Evolutionary conservation across 352 stramenopile species (phyloP).

Genomic region (Aphanomyces cochlioides): DNA sequence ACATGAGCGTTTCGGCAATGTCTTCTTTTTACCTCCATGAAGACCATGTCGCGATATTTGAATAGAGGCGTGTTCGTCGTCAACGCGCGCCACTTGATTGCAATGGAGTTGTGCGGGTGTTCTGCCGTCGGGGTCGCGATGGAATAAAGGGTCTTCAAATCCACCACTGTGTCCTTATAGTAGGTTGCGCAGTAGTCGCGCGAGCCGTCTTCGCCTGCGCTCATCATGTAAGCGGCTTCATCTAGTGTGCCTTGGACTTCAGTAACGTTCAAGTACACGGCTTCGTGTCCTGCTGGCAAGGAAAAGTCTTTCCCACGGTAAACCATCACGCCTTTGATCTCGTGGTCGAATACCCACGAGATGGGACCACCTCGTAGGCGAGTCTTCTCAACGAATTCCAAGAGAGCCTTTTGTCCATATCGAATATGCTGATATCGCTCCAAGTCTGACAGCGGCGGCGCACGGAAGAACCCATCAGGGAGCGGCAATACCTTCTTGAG

Average conservation of each 20-base stretch:
- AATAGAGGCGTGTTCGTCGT: constrained; percentile 68
- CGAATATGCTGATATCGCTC: not conserved
- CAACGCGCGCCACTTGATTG: constrained; percentile 74
- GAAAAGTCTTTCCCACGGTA: not conserved
- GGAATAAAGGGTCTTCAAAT: constrained; percentile 70
- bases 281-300: not conserved
- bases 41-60: not conserved
- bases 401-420: not conserved
- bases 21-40: not conserved
- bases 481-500: not conserved
- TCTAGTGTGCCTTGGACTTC: constrained; percentile 11
- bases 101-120: constrained; percentile 76
- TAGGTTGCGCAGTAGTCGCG: too few relatives aligned
- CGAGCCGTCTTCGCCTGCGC: not conserved
- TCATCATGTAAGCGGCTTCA: constrained; percentile 9
- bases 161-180: constrained; percentile 39
- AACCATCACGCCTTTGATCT: constrained; percentile 5
- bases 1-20: not conserved
- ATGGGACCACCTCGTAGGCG: constrained; percentile 15
- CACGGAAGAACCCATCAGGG: not conserved
- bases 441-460: not conserved
- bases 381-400: not conserved
- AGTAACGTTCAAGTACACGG: not conserved
- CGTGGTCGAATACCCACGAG: not conserved
- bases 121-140: constrained; percentile 54